Evolutionary conservation across 176 grass and related monocot species (phyloP), one percentile per base, ranked within the genome.

Genomic region (Chrysopogon serrulatus): DNA sequence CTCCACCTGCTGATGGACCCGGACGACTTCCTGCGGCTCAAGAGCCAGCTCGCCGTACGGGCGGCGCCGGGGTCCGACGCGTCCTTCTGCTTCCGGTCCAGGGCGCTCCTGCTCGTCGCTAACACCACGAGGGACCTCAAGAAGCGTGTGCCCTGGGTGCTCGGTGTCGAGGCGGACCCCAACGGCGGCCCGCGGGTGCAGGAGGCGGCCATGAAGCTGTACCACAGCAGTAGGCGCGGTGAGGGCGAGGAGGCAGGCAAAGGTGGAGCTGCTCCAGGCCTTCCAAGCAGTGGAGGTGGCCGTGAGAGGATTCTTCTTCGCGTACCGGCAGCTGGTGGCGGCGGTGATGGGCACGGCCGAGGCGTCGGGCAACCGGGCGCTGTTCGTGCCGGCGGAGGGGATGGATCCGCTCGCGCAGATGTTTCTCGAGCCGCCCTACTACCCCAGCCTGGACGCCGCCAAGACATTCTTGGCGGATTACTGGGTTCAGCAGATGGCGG

Each of bases 361-460:
- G 72, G 89, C 89, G 11, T 81, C 82, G n/a, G 80, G 91, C 34
- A 95, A 93, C 75, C 68, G 84, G 4, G 79, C 89, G 8, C 81
- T 95, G 62, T 92, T 88, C 72, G 43, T 87, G 77, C 93, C 96
- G 61, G 82, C 82, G 15, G 91, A 93, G 39, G 91, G 79, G 32
- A 69, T 90, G 79, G 96, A 95, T 39, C 71, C 87, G 10, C 62
- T 93, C 19, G 85, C 87, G 2, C 96, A 98, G 68, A 87, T 98
- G 96, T 92, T 98, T 85, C 69, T 98, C 26, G 96, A 98, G 72
- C 96, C 96, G 49, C 89, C 93, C 0, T 98, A 98, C 84, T 98
- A 80, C 85, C 96, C 96, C 4, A 98, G 96, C 87, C 85, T 98
- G 85, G 96, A 98, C 64, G 96, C 96, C 13, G 96, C 96, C 13